Evolutionary conservation across 768 basidiomycete species (phyloP).

Genomic region (Russula virescens): DNA sequence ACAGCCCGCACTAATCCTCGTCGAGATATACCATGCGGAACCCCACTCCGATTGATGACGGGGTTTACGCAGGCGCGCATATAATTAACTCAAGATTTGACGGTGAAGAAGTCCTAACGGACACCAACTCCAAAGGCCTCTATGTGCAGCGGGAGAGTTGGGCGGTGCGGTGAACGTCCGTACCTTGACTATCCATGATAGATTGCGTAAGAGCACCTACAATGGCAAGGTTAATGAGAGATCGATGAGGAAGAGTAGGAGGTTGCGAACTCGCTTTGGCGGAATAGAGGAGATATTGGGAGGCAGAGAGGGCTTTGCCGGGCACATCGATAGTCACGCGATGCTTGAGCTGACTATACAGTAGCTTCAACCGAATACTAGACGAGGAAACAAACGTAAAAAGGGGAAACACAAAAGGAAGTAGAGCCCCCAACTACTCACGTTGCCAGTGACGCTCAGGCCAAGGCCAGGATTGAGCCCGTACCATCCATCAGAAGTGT

Average conservation of each 20-base stretch:
- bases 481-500: constrained; percentile 65
- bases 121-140: constrained; percentile 65
- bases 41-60: constrained; percentile 27
- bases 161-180: constrained; percentile 86
- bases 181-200: constrained; percentile 96
- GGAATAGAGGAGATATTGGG: constrained; percentile 79
- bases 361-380: constrained; percentile 49
- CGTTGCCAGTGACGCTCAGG: constrained; percentile 91
- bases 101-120: background rate
- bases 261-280: constrained; percentile 89
- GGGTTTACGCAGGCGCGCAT: no score
- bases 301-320: constrained; percentile 61
- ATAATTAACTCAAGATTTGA: no score
- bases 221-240: constrained; percentile 5
- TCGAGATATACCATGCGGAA: constrained; percentile 59
- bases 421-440: constrained; percentile 95
- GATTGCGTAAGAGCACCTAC: no score
- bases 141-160: constrained; percentile 67
- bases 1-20: constrained; percentile 78
- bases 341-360: constrained; percentile 90
- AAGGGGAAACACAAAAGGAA: constrained; percentile 72
- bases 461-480: constrained; percentile 89
- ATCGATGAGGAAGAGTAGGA: constrained; percentile 13
- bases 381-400: no score
- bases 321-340: constrained; percentile 65